Conservation (phyloP, 768 basidiomycete genomes). For the Rhodotorula toruloides region DNA sequence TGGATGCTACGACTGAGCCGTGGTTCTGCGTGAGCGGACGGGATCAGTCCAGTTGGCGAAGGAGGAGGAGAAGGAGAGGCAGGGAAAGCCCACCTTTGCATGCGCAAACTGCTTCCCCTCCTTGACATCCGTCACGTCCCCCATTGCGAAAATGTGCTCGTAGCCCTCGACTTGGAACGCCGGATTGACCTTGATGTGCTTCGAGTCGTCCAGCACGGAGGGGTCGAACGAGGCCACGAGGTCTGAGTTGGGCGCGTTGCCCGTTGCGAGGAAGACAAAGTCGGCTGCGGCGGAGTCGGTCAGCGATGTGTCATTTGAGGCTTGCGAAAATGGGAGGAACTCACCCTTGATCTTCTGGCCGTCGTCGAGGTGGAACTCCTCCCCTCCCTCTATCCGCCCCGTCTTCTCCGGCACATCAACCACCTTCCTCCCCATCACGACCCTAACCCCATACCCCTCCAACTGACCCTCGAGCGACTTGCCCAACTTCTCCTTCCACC, state of each 20-base stretch:
- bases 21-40: slow-evolving; percentile 5
- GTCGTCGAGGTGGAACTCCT: slow-evolving; percentile 8
- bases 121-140: slow-evolving; percentile 19
- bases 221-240: slow-evolving; percentile 17
- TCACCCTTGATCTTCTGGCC: slow-evolving; percentile 13
- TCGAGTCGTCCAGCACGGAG: not conserved
- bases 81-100: slow-evolving; percentile 3
- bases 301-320: not conserved
- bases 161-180: slow-evolving; percentile 14
- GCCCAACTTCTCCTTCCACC: slow-evolving; percentile 20
- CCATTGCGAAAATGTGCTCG: slow-evolving; percentile 17
- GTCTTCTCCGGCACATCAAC: not conserved
- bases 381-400: slow-evolving; percentile 11
- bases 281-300: slow-evolving; percentile 11
- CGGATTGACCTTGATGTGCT: slow-evolving; percentile 10
- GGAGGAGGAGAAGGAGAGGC: no score
- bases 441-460: slow-evolving; percentile 9
- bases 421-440: slow-evolving; percentile 17
- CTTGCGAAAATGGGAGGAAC: not conserved
- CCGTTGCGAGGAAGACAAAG: slow-evolving; percentile 31
- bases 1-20: slow-evolving; percentile 5
- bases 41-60: not conserved
- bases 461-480: slow-evolving; percentile 9
- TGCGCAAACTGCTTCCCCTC: slow-evolving; percentile 17
- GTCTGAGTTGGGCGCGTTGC: slow-evolving; percentile 6